Evolutionary conservation across 2,329 filamentous ascomycete species (phyloP).

Genomic region (Leptographium wingfieldii): DNA sequence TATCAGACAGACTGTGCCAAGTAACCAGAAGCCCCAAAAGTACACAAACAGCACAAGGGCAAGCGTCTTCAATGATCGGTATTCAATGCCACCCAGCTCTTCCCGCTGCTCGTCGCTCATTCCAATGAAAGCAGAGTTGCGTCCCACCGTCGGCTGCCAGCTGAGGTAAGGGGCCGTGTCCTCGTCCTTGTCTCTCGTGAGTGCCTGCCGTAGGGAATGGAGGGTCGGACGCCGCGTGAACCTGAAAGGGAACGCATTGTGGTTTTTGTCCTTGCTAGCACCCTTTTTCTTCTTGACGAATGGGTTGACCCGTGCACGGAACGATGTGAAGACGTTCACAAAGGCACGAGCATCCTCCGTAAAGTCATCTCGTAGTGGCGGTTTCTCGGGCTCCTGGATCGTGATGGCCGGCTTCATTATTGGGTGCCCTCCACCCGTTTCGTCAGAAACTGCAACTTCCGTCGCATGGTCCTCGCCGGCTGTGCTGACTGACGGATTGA

Average conservation of each 20-base stretch:
- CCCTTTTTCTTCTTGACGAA: conserved; percentile 18
- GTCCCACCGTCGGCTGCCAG: conserved; percentile 81
- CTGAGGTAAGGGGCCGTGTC: conserved; percentile 75
- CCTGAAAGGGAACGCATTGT: conserved; percentile 16
- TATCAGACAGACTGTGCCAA: conserved; percentile 60
- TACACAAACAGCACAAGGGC: conserved; percentile 67
- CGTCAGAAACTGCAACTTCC: neutral
- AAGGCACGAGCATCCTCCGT: conserved; percentile 30
- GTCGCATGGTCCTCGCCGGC: neutral
- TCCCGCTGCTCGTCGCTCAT: conserved; percentile 84
- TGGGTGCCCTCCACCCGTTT: neutral
- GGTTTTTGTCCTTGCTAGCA: conserved; percentile 21
- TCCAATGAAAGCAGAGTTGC: conserved; percentile 87
- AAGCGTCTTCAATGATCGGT: conserved; percentile 78
- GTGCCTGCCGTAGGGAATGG: conserved; percentile 43
- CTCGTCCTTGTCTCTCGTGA: conserved; percentile 39
- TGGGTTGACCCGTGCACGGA: conserved; percentile 32
- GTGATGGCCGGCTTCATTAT: conserved; percentile 43
- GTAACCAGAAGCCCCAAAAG: conserved; percentile 69
- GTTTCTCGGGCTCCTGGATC: conserved; percentile 50
- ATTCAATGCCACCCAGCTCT: conserved; percentile 92
- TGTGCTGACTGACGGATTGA: neutral
- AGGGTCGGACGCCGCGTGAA: conserved; percentile 36
- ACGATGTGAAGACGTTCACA: conserved; percentile 24
- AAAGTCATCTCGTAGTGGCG: conserved; percentile 25